Conservation (phyloP, 1,284 basidiomycete species). For the Ganoderma leucocontextum region DNA sequence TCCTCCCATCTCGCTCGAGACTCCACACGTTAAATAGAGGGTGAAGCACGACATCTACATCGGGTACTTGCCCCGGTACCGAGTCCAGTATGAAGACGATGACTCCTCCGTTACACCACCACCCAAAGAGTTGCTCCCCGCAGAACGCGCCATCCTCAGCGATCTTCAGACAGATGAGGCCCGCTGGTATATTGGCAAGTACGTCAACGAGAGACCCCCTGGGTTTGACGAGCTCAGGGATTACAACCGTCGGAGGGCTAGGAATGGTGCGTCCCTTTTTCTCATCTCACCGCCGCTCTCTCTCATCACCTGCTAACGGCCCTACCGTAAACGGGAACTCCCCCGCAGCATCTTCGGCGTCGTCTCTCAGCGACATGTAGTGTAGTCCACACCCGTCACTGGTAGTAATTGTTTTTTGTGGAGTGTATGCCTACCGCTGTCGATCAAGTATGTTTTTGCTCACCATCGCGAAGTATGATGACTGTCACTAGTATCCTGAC, state of each 20-base stretch:
- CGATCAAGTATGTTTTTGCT: too few species aligned
- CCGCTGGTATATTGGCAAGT: conserved; percentile 13
- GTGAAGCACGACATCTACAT: conserved; percentile 16
- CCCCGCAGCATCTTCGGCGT: too few species aligned
- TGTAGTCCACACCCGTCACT: too few species aligned
- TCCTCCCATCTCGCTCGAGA: conserved; percentile 10
- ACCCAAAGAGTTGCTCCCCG: conserved; percentile 6
- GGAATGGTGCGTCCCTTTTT: not conserved
- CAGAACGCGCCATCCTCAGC: conserved; percentile 6
- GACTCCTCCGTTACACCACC: not conserved
- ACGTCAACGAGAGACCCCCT: not conserved
- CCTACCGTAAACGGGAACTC: too few species aligned
- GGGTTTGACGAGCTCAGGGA: not conserved
- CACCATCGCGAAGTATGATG: too few species aligned
- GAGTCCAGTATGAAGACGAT: conserved; percentile 14
- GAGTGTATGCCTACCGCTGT: too few species aligned
- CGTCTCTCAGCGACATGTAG: too few species aligned
- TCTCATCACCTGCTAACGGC: too few species aligned
- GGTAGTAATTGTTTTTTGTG: too few species aligned
- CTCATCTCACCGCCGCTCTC: too few species aligned
- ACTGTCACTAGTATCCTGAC: too few species aligned
- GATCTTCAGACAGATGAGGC: conserved; percentile 19
- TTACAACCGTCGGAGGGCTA: not conserved
- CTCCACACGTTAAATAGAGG: conserved; percentile 8
- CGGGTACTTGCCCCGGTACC: conserved; percentile 8